Evolutionary conservation across 2,329 filamentous ascomycete genomes (phyloP), one percentile per base, ranked within the genome.

Genomic region (Elsinoe perseae): DNA sequence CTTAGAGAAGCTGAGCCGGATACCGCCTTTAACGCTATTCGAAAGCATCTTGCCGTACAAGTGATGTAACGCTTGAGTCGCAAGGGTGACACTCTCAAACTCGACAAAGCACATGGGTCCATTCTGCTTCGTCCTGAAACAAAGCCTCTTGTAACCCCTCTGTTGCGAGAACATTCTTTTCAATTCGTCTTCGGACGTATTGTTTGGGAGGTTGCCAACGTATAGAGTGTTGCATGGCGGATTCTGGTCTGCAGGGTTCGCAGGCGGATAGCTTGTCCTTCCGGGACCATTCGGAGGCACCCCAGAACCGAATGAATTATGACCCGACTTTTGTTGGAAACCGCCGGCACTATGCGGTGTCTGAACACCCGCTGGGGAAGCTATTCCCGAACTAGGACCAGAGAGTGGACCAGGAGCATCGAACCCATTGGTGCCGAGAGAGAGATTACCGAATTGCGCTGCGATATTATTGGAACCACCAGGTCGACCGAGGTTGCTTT

Each of bases 101-200:
- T 98, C 93, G 34, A 98, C 93, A 70, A 97, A 97, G 69, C 93
- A 97, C 91, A 97, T 97, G 1, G 92, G 92, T 0, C 92, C 92
- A 64, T 96, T 95, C 62, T 88, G 83, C 75, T 97, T 97, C 55
- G 90, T 95, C 30, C 92, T 82, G 77, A 96, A 95, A 68, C 90
- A 95, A 6, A 98, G 82, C 25, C 93, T 82, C 73, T 95, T 97
- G 75, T 96, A 98, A 2, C 93, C 93, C 48, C 91, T 85, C 69
- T 95, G 89, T 72, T 91, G 92, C 23, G 86, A 90, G 68, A 98
- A 98, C 66, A 96, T 80, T 20, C 86, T 83, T 72, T 97, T 97
- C 56, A 98, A 80, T 70, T 97, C 93, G 67, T 97, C 92, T 66
- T 98, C 93, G 0, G 88, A 92, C 0, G 91, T 95, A 67, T 95